Evolutionary conservation across 73 alveolate species (phyloP), one percentile per base, ranked within the genome.

Genomic region (Paramecium sonneborni): DNA sequence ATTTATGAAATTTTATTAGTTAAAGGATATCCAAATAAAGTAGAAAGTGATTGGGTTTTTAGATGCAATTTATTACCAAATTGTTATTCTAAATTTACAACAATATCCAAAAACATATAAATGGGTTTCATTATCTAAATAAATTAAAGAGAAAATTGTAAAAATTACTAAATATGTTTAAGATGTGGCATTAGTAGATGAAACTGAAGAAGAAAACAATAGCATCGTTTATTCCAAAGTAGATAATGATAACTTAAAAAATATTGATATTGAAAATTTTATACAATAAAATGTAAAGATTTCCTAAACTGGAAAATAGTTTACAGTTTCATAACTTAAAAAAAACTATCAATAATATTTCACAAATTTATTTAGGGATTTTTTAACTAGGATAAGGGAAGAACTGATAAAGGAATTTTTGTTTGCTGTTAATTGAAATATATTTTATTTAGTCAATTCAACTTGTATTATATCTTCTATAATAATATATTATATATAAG

Each of bases 41-140:
- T 41, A 8, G 57, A 41, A 41, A 41, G 57, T 11, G 57, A 41
- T 41, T 41, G 57, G 57, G 11, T 11, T 8, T 41, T 41, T 11
- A 11, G 57, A 8, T 41, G 57, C 57, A 41, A 41, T 41, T 41
- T 41, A 8, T 8, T 41, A 8, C 57, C 57, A 41, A 8, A 8
- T 8, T 41, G 7, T 41, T 41, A 41, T 11, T 41, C 57, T 41
- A 41, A 41, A 41, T 7, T 41, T 8, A 11, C 7, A 41, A 11
- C 57, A 7, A 41, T 96, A 97, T 85, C 97, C 97, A 21, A 76
- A 52, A 72, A 94, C 97, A 7, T 93, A 92, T 76, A 90, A 86
- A 56, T 96, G 91, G 91, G 97, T 96, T 37, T 85, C 84, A 21
- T 88, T 95, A 38, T 79, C 94, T 14, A 55, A 46, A 20, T 28